Conservation (phyloP, 306 rosid genomes). For the Cotoneaster glaucophyllus region DNA sequence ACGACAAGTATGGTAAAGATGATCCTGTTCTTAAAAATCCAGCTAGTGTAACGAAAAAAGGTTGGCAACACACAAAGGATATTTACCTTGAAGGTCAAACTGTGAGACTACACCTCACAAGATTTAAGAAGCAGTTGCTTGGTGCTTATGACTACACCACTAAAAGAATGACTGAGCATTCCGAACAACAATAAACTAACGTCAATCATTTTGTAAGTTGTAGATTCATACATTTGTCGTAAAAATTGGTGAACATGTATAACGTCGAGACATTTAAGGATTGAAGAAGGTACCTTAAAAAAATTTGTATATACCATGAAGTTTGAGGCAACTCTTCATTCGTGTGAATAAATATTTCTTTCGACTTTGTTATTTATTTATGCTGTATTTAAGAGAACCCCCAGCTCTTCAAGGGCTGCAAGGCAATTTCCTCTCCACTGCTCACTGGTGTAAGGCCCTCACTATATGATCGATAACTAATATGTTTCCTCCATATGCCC, state of each 20-base stretch:
- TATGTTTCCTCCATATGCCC: slow-evolving; percentile 54
- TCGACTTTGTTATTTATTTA: neutral
- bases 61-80: slow-evolving; percentile 4
- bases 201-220: neutral
- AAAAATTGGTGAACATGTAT: neutral
- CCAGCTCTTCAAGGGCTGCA: slow-evolving; percentile 58
- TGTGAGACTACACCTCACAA: slow-evolving; percentile 6
- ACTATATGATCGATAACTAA: slow-evolving; percentile 37
- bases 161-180: neutral
- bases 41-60: neutral
- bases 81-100: slow-evolving; percentile 15
- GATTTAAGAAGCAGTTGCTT: slow-evolving; percentile 9
- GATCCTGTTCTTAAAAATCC: slow-evolving; percentile 13
- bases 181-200: neutral
- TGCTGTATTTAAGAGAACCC: too few species aligned
- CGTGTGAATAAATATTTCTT: neutral
- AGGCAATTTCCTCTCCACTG: slow-evolving; percentile 76
- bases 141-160: neutral
- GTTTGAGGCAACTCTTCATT: neutral
- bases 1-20: neutral
- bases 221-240: neutral
- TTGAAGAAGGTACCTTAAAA: neutral
- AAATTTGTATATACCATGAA: neutral
- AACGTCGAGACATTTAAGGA: neutral
- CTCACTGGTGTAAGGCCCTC: slow-evolving; percentile 46